Base-by-base conservation (phyloP, 1,139 yeast species). In the Saccharomycopsis phalli region DNA sequence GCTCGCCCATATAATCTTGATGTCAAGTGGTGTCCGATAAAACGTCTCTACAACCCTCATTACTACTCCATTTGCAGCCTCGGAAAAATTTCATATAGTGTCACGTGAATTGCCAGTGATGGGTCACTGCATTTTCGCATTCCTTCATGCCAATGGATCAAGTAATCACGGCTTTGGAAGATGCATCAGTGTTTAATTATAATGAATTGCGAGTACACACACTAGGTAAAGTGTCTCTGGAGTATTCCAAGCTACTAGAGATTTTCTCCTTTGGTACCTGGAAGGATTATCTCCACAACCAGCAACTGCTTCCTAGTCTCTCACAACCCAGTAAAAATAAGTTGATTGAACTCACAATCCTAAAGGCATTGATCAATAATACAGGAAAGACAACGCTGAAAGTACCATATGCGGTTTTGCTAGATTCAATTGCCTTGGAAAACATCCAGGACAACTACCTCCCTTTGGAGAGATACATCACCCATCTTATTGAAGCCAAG, bases 1-100 rank as follows among this genome's bases (percentile, higher is more conserved):
- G 8, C 88, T 78, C 6, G 63, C 59, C 76, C 93, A 76, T 34
- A 87, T 68, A 22, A 84, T 57, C 49, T 75, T 66, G 23, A 79
- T 74, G 56, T 87, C 95, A 3, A 49, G 37, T 11, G 64, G 49
- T 4, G 65, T 54, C 8, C 50, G 47, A 18, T 38, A 34, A 34
- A 56, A 46, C 11, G 53, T 51, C 13, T 44, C 39, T n/a, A 50
- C 23, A n/a, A 47, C 29, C 8, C 18, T 10, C 33, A 25, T 34
- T 26, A 14, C 11, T 14, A n/a, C 13, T 11, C 8, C 7, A n/a
- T 31, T 18, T 11, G 14, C 8, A 32, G 7, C 22, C 22, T 18
- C n/a, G 35, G 14, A 10, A 10, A 13, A 13, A 17, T 7, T 8
- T 10, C 14, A 17, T 8, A 29, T 10, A 8, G 32, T 17, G n/a